Percentiles rank a stretch among this genome's conserved stretches.
These are phyloP conservation scores for Schizophyllum amplum DNA, from an alignment of 1,284 basidiomycete genomes.

Conservation along the genomic window DNA sequence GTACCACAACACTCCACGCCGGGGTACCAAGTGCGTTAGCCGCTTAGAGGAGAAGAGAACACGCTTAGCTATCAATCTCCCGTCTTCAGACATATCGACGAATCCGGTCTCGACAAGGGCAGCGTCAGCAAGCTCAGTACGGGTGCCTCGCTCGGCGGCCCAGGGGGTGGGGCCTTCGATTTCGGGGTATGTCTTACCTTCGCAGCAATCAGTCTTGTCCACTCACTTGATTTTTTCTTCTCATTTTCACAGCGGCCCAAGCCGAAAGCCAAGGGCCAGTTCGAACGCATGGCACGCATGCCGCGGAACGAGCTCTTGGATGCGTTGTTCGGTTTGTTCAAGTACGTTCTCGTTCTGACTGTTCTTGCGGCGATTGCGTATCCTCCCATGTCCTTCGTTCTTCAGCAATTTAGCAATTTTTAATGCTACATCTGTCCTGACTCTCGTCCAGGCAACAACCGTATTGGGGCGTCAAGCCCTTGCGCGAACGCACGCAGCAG, in stretches of 20 bases:
- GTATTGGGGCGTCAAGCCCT: constrained; percentile 76
- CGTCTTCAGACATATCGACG: neutral
- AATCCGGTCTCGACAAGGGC: constrained; percentile 21
- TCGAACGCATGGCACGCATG: constrained; percentile 86
- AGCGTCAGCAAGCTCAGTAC: constrained; percentile 59
- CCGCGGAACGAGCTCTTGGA: constrained; percentile 87
- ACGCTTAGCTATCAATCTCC: neutral
- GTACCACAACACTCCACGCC: constrained; percentile 49
- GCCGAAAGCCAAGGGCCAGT: constrained; percentile 50
- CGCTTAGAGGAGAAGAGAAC: too few species aligned
- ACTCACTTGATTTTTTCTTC: neutral
- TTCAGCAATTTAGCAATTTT: too few species aligned
- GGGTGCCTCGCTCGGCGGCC: constrained; percentile 27
- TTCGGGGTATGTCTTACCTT: constrained; percentile 43
- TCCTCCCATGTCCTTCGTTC: too few species aligned
- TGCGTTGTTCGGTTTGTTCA: constrained; percentile 75
- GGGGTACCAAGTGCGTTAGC: neutral
- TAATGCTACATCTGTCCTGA: too few species aligned
- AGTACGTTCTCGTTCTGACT: too few species aligned
- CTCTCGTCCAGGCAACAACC: too few species aligned
- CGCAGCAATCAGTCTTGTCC: constrained; percentile 2
- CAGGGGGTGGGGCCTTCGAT: constrained; percentile 45
- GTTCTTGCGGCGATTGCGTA: too few species aligned
- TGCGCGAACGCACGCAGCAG: constrained; percentile 82
- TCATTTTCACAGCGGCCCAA: constrained; percentile 42